These are phyloP conservation scores for Cytospora schulzeri DNA, from an alignment of 2,329 filamentous ascomycete genomes.

Conservation along the genomic window DNA sequence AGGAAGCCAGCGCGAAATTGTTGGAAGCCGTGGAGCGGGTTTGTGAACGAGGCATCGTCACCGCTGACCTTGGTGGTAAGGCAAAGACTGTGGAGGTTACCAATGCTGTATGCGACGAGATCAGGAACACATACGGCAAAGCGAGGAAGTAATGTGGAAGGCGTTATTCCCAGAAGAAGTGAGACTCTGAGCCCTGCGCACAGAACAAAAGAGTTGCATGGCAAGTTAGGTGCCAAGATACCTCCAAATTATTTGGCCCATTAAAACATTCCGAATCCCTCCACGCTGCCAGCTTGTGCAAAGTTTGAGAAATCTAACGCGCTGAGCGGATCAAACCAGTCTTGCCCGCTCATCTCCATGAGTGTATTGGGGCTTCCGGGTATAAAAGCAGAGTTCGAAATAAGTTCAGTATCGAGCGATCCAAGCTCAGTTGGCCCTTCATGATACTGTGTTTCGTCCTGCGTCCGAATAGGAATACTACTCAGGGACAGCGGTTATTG, in stretches of 20 bases:
- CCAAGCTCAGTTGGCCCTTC: not conserved
- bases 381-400: not conserved
- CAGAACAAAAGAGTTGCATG: not conserved
- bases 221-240: not conserved
- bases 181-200: not conserved
- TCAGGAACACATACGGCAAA: constrained; percentile 22
- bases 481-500: not conserved
- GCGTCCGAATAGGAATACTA: not conserved
- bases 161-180: not conserved
- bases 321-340: constrained; percentile 29
- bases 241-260: not conserved
- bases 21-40: constrained; percentile 53
- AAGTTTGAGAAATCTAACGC: constrained; percentile 31
- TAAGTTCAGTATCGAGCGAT: not conserved
- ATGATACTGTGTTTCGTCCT: not conserved
- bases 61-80: constrained; percentile 52
- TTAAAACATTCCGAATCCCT: constrained; percentile 27
- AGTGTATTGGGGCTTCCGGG: constrained; percentile 4
- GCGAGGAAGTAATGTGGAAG: not conserved
- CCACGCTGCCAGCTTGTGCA: constrained; percentile 27
- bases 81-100: constrained; percentile 32
- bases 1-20: constrained; percentile 47
- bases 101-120: constrained; percentile 28
- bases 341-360: constrained; percentile 13
- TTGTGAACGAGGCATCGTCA: constrained; percentile 50